Evolutionary conservation across 106 monocot genomes (phyloP), one percentile per base, ranked within the genome.

Genomic region (Dioscorea zingiberensis): DNA sequence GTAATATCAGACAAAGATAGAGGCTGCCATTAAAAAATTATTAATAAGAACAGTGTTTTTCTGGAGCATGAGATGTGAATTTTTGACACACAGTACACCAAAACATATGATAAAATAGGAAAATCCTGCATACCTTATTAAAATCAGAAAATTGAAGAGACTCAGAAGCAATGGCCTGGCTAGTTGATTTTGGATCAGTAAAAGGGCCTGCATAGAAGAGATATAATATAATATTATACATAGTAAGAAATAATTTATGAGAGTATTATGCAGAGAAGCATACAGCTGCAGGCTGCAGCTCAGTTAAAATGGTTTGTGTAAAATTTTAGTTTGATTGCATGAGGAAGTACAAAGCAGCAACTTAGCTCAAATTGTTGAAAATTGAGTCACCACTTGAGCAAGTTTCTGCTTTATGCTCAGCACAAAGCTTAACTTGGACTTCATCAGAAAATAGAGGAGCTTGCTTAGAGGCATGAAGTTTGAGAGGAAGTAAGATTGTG

Each of bases 121-220:
- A 19, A 18, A 4, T 18, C 4, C 14, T 26, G 57, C 67, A 21
- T 65, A 86, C 82, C 58, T 72, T 79, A 61, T 32, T 61, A 46
- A 75, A 76, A 32, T 64, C 63, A 44, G 57, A 27, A 58, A 73
- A 73, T 25, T 76, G 82, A 28, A 75, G 55, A 61, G 75, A 62
- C 58, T 72, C 73, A 57, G 66, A 68, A 63, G 54, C 12, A 65
- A 62, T 48, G n/a, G 68, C 17, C 54, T 54, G 68, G 18, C 59
- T 58, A 55, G 21, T 72, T 64, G 80, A 38, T 66, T 74, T 72
- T 71, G 55, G 66, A 77, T 77, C 67, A 64, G 72, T 62, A 14
- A 74, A 27, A 63, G 56, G 19, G 64, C 59, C 83, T 83, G 70
- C 32, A 55, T 19, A 47, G 1, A 58, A 58, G 18, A 51, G 51